Percentiles rank a stretch among this genome's conserved stretches.
Conservation (phyloP, 768 basidiomycete genomes). For the Boletus rex-veris region DNA sequence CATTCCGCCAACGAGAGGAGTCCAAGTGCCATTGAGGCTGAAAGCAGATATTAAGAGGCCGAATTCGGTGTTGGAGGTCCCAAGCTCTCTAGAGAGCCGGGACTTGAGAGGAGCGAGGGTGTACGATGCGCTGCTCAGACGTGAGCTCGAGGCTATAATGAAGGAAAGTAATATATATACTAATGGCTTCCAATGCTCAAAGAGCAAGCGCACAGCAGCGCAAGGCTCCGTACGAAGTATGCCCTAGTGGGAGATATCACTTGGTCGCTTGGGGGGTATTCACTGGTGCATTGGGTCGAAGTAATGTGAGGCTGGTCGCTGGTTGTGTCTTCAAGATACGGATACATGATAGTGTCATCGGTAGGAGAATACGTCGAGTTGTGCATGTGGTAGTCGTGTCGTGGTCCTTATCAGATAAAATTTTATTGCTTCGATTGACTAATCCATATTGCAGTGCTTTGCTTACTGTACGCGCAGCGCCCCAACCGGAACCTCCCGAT, state of each 20-base stretch:
- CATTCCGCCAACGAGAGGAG: slow-evolving; percentile 74
- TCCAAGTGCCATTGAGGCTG: slow-evolving; percentile 72
- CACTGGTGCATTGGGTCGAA: not conserved
- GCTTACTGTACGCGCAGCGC: too few species aligned
- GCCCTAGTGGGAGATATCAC: slow-evolving; percentile 32
- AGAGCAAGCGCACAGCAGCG: slow-evolving; percentile 68
- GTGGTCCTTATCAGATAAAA: slow-evolving; percentile 25
- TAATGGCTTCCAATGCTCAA: slow-evolving; percentile 77
- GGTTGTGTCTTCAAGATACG: not conserved
- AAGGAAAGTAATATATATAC: slow-evolving; percentile 40
- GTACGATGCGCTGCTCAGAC: slow-evolving; percentile 54
- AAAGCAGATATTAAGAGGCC: slow-evolving; percentile 74
- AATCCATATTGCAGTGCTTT: slow-evolving; percentile 7
- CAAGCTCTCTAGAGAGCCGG: slow-evolving; percentile 61
- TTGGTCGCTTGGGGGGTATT: slow-evolving; percentile 2
- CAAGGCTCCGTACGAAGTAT: slow-evolving; percentile 52
- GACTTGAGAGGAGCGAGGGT: slow-evolving; percentile 79
- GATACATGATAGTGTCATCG: not conserved
- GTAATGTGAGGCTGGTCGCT: not conserved
- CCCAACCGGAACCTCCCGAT: too few species aligned
- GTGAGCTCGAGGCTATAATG: slow-evolving; percentile 1
- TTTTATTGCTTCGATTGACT: slow-evolving; percentile 9
- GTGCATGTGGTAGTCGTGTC: not conserved
- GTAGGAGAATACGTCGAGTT: not conserved
- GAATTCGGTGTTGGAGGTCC: slow-evolving; percentile 75